Conservation (phyloP, 1,139 yeast species). For the Blastobotrys illinoisensis region DNA sequence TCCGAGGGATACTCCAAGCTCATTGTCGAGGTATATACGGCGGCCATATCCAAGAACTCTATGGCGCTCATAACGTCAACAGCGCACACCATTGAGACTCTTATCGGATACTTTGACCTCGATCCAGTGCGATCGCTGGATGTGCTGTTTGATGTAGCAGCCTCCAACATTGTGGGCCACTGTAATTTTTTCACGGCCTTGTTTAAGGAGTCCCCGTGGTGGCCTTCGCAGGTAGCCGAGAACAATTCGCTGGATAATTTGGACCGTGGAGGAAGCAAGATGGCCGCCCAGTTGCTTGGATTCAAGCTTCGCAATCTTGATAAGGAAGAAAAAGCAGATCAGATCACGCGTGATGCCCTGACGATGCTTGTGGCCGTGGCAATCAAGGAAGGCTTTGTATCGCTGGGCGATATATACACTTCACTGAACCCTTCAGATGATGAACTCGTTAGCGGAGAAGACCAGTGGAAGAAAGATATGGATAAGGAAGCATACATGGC, state of each 20-base stretch:
- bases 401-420: slow-evolving; percentile 57
- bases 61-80: slow-evolving; percentile 29
- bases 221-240: slow-evolving; percentile 50
- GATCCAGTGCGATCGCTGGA: slow-evolving; percentile 74
- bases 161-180: slow-evolving; percentile 42
- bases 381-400: slow-evolving; percentile 64
- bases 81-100: slow-evolving; percentile 47
- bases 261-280: slow-evolving; percentile 51
- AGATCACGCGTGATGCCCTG: slow-evolving; percentile 42
- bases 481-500: slow-evolving; percentile 62
- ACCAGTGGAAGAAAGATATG: slow-evolving; percentile 44
- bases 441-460: slow-evolving; percentile 41
- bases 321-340: slow-evolving; percentile 30
- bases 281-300: slow-evolving; percentile 57
- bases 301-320: slow-evolving; percentile 38
- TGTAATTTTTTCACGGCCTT: slow-evolving; percentile 45
- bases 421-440: slow-evolving; percentile 46
- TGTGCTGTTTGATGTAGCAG: slow-evolving; percentile 48
- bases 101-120: slow-evolving; percentile 72
- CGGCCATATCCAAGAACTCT: slow-evolving; percentile 41
- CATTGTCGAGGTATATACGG: slow-evolving; percentile 44
- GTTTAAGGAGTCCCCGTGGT: slow-evolving; percentile 53
- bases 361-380: slow-evolving; percentile 47
- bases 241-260: slow-evolving; percentile 32
- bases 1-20: slow-evolving; percentile 75